Conservation (phyloP, 371 early-diverging fungal species). For the Blastocladiella emersonii region DNA sequence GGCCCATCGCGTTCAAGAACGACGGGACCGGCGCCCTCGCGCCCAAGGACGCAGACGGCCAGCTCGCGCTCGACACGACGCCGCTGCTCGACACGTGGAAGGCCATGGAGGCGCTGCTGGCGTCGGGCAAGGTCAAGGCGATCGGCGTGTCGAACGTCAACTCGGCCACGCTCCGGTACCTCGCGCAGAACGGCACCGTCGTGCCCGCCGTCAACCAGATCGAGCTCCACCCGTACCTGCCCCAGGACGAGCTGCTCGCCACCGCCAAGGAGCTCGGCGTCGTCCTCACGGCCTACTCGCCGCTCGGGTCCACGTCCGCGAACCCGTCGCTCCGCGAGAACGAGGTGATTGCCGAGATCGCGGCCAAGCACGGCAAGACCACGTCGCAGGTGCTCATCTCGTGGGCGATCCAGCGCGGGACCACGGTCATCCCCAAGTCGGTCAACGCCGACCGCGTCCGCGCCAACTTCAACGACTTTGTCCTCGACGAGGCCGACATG, state of each 20-base stretch:
- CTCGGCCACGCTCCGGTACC: conserved; percentile 38
- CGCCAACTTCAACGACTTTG: conserved; percentile 34
- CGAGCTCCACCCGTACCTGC: conserved; percentile 45
- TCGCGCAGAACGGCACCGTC: conserved; percentile 49
- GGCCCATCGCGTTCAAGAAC: conserved; percentile 21
- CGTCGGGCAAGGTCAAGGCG: conserved; percentile 38
- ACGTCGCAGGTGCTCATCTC: conserved; percentile 57
- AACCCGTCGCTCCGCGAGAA: not conserved
- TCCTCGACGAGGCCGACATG: conserved; percentile 28
- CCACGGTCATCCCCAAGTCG: conserved; percentile 47
- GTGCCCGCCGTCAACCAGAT: conserved; percentile 73
- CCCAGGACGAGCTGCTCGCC: conserved; percentile 21
- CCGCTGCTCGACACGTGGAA: conserved; percentile 45
- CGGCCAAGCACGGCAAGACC: conserved; percentile 49
- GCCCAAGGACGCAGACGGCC: conserved; percentile 22
- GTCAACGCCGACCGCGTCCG: conserved; percentile 33
- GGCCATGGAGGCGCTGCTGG: conserved; percentile 53
- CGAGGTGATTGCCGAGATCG: conserved; percentile 36
- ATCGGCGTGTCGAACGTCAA: conserved; percentile 51
- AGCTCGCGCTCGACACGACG: conserved; percentile 14
- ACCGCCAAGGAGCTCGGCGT: conserved; percentile 19
- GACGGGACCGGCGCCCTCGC: conserved; percentile 11
- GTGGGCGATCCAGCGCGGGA: conserved; percentile 59
- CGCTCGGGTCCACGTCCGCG: conserved; percentile 20
- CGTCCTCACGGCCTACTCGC: conserved; percentile 27